Evolutionary conservation across 1,284 basidiomycete species (phyloP), one percentile per base, ranked within the genome.

Genomic region (Chiua sp.): DNA sequence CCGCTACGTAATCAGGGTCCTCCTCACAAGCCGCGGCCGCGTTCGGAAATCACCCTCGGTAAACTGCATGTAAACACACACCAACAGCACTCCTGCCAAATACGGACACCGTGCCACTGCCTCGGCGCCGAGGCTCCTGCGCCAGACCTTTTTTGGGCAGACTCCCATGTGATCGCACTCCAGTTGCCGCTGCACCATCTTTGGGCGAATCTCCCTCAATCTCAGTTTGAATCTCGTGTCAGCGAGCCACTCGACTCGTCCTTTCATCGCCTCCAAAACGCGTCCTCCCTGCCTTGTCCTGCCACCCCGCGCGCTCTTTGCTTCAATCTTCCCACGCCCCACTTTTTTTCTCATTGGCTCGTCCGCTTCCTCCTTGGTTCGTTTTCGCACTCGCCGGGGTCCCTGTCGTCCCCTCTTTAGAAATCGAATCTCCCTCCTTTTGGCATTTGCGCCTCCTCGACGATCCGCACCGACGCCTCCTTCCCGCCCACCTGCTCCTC

Each of bases 41-140:
- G 74, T 76, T 76, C 72, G 72, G 72, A 73, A 73, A 76, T 73
- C 73, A 76, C 74, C 73, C 61, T 76, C 74, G 72, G 73, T 68
- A 75, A 75, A 78, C 72, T 70, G 56, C 63, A 37, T 15, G 42
- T 57, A 72, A 74, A 76, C n/a, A 72, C 8, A 26, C 50, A 54
- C 57, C 30, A 57, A 72, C 51, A 76, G 26, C 35, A 7, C 28
- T 30, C 46, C 47, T 11, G 16, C 72, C 68, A 70, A 60, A 72
- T 63, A 20, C 51, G 63, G 68, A 22, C 47, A 55, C 56, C 63
- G 63, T 66, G 65, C 75, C 76, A 75, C 59, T 59, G 61, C 75
- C 75, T 76, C 75, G 75, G 75, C 75, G 75, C 75, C 75, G 75
- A 76, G 75, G 77, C 62, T 56, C 62, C 57, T 70, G 50, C 47